Evolutionary conservation across 2,329 filamentous ascomycete genomes (phyloP).

Genomic region (Pestalotiopsis sp.): DNA sequence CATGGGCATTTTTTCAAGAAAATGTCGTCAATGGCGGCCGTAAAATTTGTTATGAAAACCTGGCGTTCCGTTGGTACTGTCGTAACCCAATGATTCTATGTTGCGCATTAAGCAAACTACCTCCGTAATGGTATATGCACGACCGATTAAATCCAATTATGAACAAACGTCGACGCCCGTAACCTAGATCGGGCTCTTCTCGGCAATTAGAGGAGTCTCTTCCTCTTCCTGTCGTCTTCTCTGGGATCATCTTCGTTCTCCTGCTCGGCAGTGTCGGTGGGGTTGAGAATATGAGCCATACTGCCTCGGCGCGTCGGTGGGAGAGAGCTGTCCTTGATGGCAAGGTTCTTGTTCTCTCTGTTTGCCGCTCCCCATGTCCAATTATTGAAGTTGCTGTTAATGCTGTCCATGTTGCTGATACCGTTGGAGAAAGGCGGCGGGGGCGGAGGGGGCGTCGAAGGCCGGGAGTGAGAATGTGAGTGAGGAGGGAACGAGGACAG

Average conservation of each 20-base stretch:
- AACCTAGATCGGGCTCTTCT: neutral
- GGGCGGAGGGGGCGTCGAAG: constrained; percentile 50
- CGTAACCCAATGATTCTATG: neutral
- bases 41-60: neutral
- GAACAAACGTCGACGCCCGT: neutral
- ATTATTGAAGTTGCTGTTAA: constrained; percentile 38
- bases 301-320: constrained; percentile 61
- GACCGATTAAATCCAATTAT: neutral
- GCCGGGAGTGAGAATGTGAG: constrained; percentile 53
- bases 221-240: constrained; percentile 64
- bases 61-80: neutral
- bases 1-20: neutral
- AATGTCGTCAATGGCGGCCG: constrained; percentile 4
- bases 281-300: constrained; percentile 67
- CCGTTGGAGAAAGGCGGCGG: constrained; percentile 54
- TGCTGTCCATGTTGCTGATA: constrained; percentile 50
- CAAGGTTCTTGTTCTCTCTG: constrained; percentile 53
- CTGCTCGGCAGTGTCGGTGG: constrained; percentile 57
- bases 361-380: constrained; percentile 61
- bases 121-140: constrained; percentile 5
- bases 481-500: constrained; percentile 58
- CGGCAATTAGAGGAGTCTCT: constrained; percentile 52
- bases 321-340: constrained; percentile 57
- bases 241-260: constrained; percentile 59
- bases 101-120: neutral